A percentile compares a stretch with the other conserved stretches of the same genome.
These are phyloP conservation scores for Metschnikowia matae DNA, from an alignment of 805 yeast species.

Conservation along the genomic window DNA sequence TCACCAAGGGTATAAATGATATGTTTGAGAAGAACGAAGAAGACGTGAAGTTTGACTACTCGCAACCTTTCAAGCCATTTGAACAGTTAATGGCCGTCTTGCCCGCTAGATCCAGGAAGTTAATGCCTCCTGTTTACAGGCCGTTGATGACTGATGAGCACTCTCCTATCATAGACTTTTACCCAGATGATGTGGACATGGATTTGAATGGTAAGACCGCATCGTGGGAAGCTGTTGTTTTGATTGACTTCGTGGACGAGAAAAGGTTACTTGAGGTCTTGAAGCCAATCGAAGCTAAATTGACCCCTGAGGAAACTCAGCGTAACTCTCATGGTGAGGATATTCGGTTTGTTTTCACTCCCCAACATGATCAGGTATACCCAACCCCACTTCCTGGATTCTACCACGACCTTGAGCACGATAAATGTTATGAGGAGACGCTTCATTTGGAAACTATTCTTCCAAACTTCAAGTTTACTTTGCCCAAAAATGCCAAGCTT, in stretches of 20 bases:
- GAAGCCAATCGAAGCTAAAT: slow-evolving; percentile 55
- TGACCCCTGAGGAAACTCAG: slow-evolving; percentile 63
- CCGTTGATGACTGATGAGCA: slow-evolving; percentile 78
- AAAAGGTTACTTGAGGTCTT: slow-evolving; percentile 68
- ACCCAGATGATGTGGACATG: slow-evolving; percentile 80
- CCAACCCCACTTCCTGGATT: slow-evolving; percentile 74
- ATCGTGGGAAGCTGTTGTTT: slow-evolving; percentile 96
- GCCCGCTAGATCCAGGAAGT: slow-evolving; percentile 81
- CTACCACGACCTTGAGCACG: slow-evolving; percentile 73
- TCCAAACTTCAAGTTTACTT: slow-evolving; percentile 47
- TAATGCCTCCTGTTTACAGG: slow-evolving; percentile 76
- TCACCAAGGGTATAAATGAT: slow-evolving; percentile 65
- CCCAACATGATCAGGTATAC: slow-evolving; percentile 64
- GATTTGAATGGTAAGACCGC: slow-evolving; percentile 95
- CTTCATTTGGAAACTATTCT: slow-evolving; percentile 49
- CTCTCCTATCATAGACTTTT: slow-evolving; percentile 87
- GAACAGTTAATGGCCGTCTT: slow-evolving; percentile 96
- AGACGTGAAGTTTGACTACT: slow-evolving; percentile 55
- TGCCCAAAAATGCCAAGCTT: slow-evolving; percentile 59
- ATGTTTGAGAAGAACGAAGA: slow-evolving; percentile 28
- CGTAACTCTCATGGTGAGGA: slow-evolving; percentile 77
- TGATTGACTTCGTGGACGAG: slow-evolving; percentile 88
- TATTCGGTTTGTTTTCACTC: slow-evolving; percentile 65
- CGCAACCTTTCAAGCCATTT: slow-evolving; percentile 84
- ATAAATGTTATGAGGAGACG: slow-evolving; percentile 68